phyloP scores from a whole-genome alignment of 495 filamentous ascomycete genomes.

The Penicillium bialowiezense region DNA sequence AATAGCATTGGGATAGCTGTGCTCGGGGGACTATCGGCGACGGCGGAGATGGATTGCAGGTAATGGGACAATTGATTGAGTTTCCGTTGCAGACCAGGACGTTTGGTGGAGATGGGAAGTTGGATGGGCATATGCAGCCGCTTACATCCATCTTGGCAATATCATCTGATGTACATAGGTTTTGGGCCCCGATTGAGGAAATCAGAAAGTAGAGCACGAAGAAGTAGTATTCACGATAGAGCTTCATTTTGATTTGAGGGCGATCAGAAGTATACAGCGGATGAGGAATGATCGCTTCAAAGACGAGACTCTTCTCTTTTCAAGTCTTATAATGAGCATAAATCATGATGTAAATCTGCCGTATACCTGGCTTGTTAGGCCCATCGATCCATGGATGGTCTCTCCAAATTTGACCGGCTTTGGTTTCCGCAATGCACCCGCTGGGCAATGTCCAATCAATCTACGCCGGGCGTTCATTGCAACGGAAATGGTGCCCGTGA shows the following conservation, averaged over 20 bases:
- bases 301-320: neutral
- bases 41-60: neutral
- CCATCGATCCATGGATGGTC: neutral
- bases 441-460: neutral
- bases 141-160: conserved; percentile 2
- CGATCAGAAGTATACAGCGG: neutral
- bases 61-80: neutral
- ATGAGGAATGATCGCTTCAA: too few species aligned
- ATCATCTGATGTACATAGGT: neutral
- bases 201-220: neutral
- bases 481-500: too few species aligned
- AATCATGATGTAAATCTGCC: conserved; percentile 1
- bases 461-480: too few species aligned
- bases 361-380: neutral
- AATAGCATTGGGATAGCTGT: neutral
- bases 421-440: neutral
- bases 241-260: neutral
- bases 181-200: neutral
- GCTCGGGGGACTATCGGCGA: neutral
- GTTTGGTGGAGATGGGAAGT: neutral
- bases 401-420: neutral
- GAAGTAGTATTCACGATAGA: neutral
- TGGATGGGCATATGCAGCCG: neutral
- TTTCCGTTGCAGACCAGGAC: neutral
- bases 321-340: neutral